A percentile compares a stretch with the other conserved stretches of the same genome.
Conservation (phyloP, 2,329 filamentous ascomycete genomes). For the Whalleya microplaca region DNA sequence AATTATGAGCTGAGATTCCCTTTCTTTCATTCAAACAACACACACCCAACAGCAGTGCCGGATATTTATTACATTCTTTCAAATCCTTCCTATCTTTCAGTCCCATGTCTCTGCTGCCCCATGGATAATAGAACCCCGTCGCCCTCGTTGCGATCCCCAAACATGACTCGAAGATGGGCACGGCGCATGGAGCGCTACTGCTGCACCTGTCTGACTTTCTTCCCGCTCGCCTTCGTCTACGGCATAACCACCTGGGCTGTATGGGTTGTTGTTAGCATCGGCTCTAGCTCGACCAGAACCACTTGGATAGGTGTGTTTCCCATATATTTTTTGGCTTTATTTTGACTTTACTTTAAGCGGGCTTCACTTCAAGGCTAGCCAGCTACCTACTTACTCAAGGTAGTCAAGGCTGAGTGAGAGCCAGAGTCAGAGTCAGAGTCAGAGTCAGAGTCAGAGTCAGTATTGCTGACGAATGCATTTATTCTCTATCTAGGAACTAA, state of each 20-base stretch:
- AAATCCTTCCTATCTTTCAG: not conserved
- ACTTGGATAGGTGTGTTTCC: slow-evolving; percentile 59
- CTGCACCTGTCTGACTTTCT: slow-evolving; percentile 77
- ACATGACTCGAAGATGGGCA: slow-evolving; percentile 65
- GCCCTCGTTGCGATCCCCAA: slow-evolving; percentile 33
- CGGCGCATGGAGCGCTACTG: slow-evolving; percentile 79
- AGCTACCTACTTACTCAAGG: not conserved
- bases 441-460: no score
- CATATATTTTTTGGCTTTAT: not conserved
- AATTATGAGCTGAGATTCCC: not conserved
- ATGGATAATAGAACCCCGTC: slow-evolving; percentile 34
- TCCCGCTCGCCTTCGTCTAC: slow-evolving; percentile 90
- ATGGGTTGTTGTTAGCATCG: slow-evolving; percentile 82
- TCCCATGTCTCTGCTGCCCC: slow-evolving; percentile 10
- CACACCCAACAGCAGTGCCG: no score
- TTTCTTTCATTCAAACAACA: no score
- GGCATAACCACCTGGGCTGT: slow-evolving; percentile 88
- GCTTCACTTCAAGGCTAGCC: slow-evolving; percentile 7
- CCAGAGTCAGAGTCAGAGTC: no score
- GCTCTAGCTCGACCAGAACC: slow-evolving; percentile 56
- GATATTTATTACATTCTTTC: not conserved
- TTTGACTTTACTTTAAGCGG: not conserved
- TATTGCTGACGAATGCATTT: slow-evolving; percentile 9
- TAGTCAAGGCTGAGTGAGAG: no score
- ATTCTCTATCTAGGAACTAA: slow-evolving; percentile 55